phyloP scores from a whole-genome alignment of 2,329 filamentous ascomycete species.

The Colletotrichum trifolii region DNA sequence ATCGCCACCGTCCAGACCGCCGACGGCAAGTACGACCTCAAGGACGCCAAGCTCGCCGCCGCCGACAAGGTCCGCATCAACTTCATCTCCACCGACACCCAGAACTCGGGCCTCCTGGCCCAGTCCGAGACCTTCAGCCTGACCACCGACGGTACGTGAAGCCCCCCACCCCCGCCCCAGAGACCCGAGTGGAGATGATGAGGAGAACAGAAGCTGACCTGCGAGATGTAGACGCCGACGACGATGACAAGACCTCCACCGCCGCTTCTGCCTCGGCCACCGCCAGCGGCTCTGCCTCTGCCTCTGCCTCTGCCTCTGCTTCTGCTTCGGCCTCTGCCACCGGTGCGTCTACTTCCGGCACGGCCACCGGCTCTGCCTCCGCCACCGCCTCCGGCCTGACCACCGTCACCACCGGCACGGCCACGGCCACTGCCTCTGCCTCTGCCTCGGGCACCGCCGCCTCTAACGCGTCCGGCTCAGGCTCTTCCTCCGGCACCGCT shows the following conservation, averaged over 20 bases:
- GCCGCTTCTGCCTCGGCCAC: conserved; percentile 2
- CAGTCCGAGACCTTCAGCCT: conserved; percentile 31
- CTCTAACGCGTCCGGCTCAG: conserved; percentile 25
- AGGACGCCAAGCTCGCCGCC: conserved; percentile 14
- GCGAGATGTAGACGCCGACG: conserved; percentile 2
- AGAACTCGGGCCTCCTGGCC: conserved; percentile 33
- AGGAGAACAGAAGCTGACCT: background rate
- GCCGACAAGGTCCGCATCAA: conserved; percentile 29
- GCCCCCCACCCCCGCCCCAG: too few relatives aligned
- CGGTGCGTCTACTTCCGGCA: conserved; percentile 25
- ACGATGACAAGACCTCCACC: background rate
- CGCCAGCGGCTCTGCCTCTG: conserved; percentile 20
- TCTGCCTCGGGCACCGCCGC: conserved; percentile 20
- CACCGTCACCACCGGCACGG: conserved; percentile 30
- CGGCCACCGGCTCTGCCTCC: conserved; percentile 22
- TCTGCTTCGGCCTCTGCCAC: conserved; percentile 19
- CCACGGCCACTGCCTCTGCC: conserved; percentile 1
- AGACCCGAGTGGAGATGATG: background rate
- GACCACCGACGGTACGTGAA: conserved; percentile 21
- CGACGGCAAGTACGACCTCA: conserved; percentile 35
- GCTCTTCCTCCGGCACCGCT: conserved; percentile 22
- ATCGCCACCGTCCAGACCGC: conserved; percentile 30
- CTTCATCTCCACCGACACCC: conserved; percentile 26
- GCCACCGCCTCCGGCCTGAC: conserved; percentile 27
- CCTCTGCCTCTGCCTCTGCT: conserved; percentile 14